phyloP scores from a whole-genome alignment of 139 green algal species.

The Chloropicon primus region DNA sequence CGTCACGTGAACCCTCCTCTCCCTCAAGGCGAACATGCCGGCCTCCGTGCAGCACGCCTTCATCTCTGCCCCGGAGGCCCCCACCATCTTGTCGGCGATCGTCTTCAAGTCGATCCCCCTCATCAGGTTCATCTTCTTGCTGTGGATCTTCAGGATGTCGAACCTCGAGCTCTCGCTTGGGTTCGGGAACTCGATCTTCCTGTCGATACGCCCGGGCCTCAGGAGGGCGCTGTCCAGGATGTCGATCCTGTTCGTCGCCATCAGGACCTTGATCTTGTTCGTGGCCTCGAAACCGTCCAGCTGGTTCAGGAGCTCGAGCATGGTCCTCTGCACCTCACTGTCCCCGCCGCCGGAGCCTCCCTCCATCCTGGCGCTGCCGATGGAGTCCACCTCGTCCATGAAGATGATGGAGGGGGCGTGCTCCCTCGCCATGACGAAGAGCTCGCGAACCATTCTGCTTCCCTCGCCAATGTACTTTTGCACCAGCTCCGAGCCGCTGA shows the following conservation, averaged over 20 bases:
- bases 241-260: constrained; percentile 98
- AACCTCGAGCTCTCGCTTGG: constrained; percentile 73
- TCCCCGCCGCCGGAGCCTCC: constrained; percentile 72
- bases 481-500: constrained; percentile 91
- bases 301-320: constrained; percentile 99
- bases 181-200: constrained; percentile 99
- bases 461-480: constrained; percentile 99
- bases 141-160: constrained; percentile 94
- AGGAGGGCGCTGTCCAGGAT: constrained; percentile 95
- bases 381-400: constrained; percentile 98
- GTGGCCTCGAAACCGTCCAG: constrained; percentile 97
- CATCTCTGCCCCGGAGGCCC: constrained; percentile 81
- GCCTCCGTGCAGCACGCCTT: constrained; percentile 96
- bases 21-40: constrained; percentile 96
- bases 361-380: constrained; percentile 82
- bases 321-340: constrained; percentile 96
- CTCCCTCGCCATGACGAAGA: constrained; percentile 98
- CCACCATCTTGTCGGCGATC: constrained; percentile 68
- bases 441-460: constrained; percentile 96
- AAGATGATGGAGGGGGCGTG: constrained; percentile 91
- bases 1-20: constrained; percentile 94
- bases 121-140: constrained; percentile 82
- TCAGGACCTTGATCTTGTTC: constrained; percentile 99
- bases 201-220: constrained; percentile 93
- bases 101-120: constrained; percentile 90